Percentiles rank a stretch among this genome's conserved stretches.
Conservation (phyloP, 2,329 filamentous ascomycete species). For the Beauveria pseudobassiana region DNA sequence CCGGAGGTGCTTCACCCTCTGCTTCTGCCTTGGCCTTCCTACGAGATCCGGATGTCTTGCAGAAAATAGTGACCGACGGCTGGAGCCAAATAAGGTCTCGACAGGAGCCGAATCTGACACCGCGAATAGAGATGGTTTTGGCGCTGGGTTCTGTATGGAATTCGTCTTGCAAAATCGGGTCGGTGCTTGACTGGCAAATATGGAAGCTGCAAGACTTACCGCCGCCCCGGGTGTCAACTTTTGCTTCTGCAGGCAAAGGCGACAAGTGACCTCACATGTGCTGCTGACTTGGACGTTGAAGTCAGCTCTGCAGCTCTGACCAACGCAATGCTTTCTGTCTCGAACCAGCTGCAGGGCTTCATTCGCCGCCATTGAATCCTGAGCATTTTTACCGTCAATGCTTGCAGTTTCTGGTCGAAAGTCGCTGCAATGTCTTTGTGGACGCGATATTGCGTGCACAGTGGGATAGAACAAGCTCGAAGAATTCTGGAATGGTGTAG, state of each 20-base stretch:
- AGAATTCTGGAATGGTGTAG: neutral
- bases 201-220: no score
- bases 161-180: no score
- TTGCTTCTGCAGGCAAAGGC: neutral
- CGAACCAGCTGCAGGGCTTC: neutral
- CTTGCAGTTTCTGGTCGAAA: neutral
- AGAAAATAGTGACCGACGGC: neutral
- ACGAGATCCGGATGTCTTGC: no score
- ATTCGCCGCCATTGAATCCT: neutral
- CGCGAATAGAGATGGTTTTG: neutral
- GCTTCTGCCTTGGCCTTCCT: neutral
- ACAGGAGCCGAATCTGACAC: neutral
- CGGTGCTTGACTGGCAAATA: no score
- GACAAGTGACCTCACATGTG: neutral
- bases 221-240: neutral
- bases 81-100: neutral
- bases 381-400: no score
- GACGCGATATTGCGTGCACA: neutral
- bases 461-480: neutral
- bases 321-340: neutral
- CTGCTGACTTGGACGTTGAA: neutral
- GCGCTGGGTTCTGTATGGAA: neutral
- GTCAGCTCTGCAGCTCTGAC: neutral
- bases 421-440: neutral
- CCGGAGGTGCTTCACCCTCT: neutral